These are phyloP conservation scores for Piper betle DNA, from an alignment of 164 flowering plant species.

Conservation along the genomic window DNA sequence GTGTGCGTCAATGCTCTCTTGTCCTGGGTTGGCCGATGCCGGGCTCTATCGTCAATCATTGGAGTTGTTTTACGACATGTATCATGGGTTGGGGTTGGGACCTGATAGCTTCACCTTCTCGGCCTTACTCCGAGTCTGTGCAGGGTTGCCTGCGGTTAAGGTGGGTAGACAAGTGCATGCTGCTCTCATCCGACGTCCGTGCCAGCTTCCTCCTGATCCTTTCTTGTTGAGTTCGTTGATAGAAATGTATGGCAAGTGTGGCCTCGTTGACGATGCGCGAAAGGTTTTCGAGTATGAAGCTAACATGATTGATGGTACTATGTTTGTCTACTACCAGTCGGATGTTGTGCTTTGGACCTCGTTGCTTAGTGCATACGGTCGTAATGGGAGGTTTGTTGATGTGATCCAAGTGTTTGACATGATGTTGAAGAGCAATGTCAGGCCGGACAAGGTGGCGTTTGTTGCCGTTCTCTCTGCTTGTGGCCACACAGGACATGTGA, in stretches of 20 bases:
- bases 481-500: conserved; percentile 50
- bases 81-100: conserved; percentile 18
- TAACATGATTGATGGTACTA: too few species aligned
- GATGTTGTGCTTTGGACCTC: conserved; percentile 80
- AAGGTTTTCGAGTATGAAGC: conserved; percentile 32
- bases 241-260: conserved; percentile 84
- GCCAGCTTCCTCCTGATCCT: conserved; percentile 27
- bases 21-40: conserved; percentile 44
- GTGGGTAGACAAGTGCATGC: conserved; percentile 53
- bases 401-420: conserved; percentile 34
- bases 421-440: conserved; percentile 41
- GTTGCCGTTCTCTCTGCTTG: conserved; percentile 68
- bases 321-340: conserved; percentile 11
- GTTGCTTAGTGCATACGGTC: conserved; percentile 52
- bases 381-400: conserved; percentile 37
- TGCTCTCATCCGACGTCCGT: conserved; percentile 15
- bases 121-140: conserved; percentile 36
- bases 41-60: conserved; percentile 40
- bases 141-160: conserved; percentile 38
- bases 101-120: conserved; percentile 46
- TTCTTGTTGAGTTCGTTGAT: conserved; percentile 51
- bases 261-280: conserved; percentile 35
- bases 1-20: conserved; percentile 65
- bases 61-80: conserved; percentile 29
- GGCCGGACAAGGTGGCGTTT: conserved; percentile 51